Evolutionary conservation across 2,329 filamentous ascomycete genomes (phyloP), one percentile per base, ranked within the genome.

Genomic region (Xylaria sp.): DNA sequence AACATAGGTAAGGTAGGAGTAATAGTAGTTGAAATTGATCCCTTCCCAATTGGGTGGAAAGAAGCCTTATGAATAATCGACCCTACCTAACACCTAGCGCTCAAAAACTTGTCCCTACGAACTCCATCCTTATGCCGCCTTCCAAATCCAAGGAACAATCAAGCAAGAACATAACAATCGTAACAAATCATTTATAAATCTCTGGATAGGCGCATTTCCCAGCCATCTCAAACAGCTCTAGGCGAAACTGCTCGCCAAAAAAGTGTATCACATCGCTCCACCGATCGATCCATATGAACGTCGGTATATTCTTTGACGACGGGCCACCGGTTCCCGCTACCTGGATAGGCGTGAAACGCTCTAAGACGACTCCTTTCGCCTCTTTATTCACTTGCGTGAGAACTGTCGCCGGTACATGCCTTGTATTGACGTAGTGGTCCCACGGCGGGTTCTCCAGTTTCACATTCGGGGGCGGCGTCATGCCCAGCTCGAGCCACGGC

Each of bases 311-410:
- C 37, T 17, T 21, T 2, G 47, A 47, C n/a, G 60, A 47, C 23
- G 31, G 53, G 55, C 15, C 52, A n/a, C n/a, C 47, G 8, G 49
- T 5, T 21, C 19, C 31, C 4, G 67, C 53, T 4, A 67, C 61
- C 5, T 21, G 4, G 53, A 72, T 57, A 9, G 71, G 70, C 28
- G 60, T 61, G 21, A 64, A 53, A 11, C 65, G 49, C 52, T 69
- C 66, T 5, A 69, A 53, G 17, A 72, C 67, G 4, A 46, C 57
- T 1, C 33, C 17, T 19, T 69, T 54, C 8, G 70, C 66, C 63
- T 72, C 70, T 49, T 64, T 69, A 57, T 50, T 68, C 42, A 68
- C 47, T 3, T 28, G 57, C 51, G 61, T 33, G 1, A 73, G 57
- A 2, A 59, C 35, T 11, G 54, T 63, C 1, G 67, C 64, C 3